Base-by-base conservation (phyloP, 2,329 filamentous ascomycete species). In the Gyromitra esculenta region DNA sequence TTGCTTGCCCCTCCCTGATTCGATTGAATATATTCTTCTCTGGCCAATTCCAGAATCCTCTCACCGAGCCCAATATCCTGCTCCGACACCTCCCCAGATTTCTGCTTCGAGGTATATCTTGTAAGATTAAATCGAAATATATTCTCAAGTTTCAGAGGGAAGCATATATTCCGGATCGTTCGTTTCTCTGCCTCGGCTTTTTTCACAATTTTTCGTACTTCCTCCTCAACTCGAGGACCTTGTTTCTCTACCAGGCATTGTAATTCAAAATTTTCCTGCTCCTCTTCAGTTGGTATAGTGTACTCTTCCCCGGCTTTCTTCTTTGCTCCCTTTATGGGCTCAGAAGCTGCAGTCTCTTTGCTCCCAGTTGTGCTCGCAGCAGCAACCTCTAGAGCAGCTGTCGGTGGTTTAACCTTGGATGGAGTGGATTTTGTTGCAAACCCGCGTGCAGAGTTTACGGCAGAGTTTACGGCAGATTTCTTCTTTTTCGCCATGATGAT, bases 351-450 rank as follows among this genome's bases (percentile, higher is more conserved):
- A 31, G n/a, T n/a, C 18, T 43, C 73, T 54, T 81, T 43, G 54
- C 66, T 67, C 56, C 80, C 82, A 56, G 81, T 78, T 54, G 84
- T 83, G 59, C 41, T 69, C n/a, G 25, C 31, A 13, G 45, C 18
- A 48, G 84, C 82, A 75, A 83, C 78, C 82, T 95, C 93, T 59
- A 88, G 15, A 8, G 43, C 21, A 48, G 63, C 31, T 25, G 57
- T 66, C 31, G 63, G 59, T 13, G 68, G 62, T 82, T 92, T 88
- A 7, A 90, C 87, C 81, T 94, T 97, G 31, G 93, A 96, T 56
- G 94, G 93, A 76, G 97, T 88, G 0, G 95, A 98, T 11, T 93
- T 96, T 4, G 96, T 99, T 79, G 95, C 93, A 85, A 97, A 97
- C 18, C 94, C 96, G 83, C 96, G 88, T 50, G 94, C 93, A 76